Evolutionary conservation across 768 basidiomycete genomes (phyloP), one percentile per base, ranked within the genome.

Genomic region (Auriscalpium vulgare): DNA sequence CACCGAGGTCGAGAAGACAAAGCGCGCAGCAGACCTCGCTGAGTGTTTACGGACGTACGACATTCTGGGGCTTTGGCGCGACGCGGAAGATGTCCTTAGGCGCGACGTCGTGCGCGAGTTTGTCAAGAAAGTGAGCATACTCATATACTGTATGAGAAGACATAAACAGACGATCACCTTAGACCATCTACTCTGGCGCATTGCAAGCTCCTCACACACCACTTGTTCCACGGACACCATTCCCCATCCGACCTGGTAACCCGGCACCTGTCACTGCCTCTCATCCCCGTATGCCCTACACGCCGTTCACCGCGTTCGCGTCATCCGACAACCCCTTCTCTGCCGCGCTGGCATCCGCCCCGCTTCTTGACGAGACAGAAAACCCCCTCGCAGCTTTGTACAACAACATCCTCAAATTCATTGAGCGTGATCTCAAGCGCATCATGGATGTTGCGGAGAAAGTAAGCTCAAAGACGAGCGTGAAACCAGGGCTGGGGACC

Each of bases 81-180:
- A 90, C 59, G 95, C 94, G 1, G 95, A 95, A 71, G 89, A 93
- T 57, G 84, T 97, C 16, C 71, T 97, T 51, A 76, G 86, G 54
- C 74, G 74, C 51, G 82, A 87, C 46, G 73, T 97, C 38, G 78
- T 93, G 37, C 81, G 82, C 2, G 78, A 77, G 13, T 95, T 94
- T 63, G 77, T 93, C 9, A 84, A 81, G 63, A 88, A 88, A 76
- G 93, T 87, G 53, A 40, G 67, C n/a, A 36, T n/a, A 47, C 44
- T 46, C 6, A 29, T 35, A 17, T 37, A 17, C 11, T 36, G 45
- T 3, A 37, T 36, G 19, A 21, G 23, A 23, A 11, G 50, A 14
- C 44, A 17, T 55, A 36, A 58, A 50, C n/a, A 21, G 34, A 54
- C 37, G 0, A 16, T 11, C 16, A 51, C 36, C 47, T 37, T 61